A percentile compares a stretch with the other conserved stretches of the same genome.
These are phyloP conservation scores for Raddia distichophylla DNA, from an alignment of 176 grass and related monocot species.

Conservation along the genomic window DNA sequence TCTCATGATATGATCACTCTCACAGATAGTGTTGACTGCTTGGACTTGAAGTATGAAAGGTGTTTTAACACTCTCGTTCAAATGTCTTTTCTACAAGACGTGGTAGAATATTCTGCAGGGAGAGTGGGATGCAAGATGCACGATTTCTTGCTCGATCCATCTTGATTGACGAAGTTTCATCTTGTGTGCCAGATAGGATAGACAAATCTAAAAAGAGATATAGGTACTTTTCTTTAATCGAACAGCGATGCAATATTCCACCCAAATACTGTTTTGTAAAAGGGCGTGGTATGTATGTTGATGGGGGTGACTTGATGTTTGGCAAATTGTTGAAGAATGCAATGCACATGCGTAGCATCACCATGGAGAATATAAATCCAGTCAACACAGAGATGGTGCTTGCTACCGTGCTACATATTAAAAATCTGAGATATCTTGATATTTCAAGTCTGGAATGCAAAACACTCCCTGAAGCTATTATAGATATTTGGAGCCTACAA, in stretches of 20 bases:
- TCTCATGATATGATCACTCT: not conserved
- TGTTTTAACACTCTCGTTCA: constrained; percentile 8
- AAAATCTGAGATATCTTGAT: constrained; percentile 17
- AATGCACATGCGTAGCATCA: not conserved
- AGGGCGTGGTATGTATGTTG: constrained; percentile 5
- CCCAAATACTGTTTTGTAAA: not conserved
- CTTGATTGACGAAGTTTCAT: not conserved
- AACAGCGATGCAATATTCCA: not conserved
- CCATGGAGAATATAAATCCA: not conserved
- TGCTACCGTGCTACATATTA: not conserved
- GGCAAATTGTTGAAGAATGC: not conserved
- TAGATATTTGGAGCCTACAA: constrained; percentile 7
- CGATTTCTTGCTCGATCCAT: constrained; percentile 14
- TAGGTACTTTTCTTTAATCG: constrained; percentile 4
- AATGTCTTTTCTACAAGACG: constrained; percentile 27
- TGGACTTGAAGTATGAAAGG: not conserved
- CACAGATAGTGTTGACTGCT: not conserved
- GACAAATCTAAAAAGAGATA: not conserved
- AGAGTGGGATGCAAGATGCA: not conserved
- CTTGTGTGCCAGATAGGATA: not conserved
- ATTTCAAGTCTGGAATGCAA: accelerated
- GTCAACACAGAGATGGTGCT: accelerated
- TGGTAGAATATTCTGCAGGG: accelerated
- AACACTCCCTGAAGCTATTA: constrained; percentile 5
- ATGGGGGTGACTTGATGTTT: not conserved